phyloP scores from a whole-genome alignment of 495 filamentous ascomycete species.

The Chaetomium cochliodes region DNA sequence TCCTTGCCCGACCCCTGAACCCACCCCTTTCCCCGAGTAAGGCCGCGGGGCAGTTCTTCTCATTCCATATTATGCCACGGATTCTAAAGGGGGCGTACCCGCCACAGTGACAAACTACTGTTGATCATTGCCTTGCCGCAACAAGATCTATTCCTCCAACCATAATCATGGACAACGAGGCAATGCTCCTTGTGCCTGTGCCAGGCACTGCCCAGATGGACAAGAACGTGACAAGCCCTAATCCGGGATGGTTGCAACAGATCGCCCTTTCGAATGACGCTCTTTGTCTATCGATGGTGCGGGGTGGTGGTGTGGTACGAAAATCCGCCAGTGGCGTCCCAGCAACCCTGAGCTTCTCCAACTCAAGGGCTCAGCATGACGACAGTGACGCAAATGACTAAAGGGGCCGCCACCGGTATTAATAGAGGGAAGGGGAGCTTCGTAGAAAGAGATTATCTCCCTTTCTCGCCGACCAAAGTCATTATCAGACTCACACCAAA shows the following conservation, averaged over 20 bases:
- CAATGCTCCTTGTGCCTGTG: not conserved
- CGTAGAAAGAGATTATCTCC: too few relatives aligned
- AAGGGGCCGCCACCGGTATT: constrained; percentile 1
- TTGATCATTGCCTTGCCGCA: not conserved
- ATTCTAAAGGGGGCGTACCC: too few relatives aligned
- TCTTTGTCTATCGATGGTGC: constrained; percentile 7
- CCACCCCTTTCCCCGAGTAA: too few relatives aligned
- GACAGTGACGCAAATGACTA: constrained; percentile 13
- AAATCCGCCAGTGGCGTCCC: constrained; percentile 14
- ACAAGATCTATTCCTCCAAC: not conserved
- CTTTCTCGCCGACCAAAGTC: not conserved
- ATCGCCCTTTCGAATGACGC: constrained; percentile 12
- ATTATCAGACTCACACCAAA: not conserved
- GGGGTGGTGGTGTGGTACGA: not conserved
- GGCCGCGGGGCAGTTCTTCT: too few relatives aligned
- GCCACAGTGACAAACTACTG: not conserved
- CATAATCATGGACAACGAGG: too few relatives aligned
- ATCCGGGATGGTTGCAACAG: too few relatives aligned
- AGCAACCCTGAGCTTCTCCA: constrained; percentile 2
- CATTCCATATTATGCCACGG: too few relatives aligned
- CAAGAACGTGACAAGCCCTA: too few relatives aligned
- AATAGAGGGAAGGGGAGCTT: not conserved
- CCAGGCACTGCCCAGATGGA: not conserved
- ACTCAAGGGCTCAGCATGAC: constrained; percentile 15
- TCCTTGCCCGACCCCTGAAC: too few relatives aligned